Evolutionary conservation across 768 basidiomycete species (phyloP).

Genomic region (Collybiopsis luxurians): DNA sequence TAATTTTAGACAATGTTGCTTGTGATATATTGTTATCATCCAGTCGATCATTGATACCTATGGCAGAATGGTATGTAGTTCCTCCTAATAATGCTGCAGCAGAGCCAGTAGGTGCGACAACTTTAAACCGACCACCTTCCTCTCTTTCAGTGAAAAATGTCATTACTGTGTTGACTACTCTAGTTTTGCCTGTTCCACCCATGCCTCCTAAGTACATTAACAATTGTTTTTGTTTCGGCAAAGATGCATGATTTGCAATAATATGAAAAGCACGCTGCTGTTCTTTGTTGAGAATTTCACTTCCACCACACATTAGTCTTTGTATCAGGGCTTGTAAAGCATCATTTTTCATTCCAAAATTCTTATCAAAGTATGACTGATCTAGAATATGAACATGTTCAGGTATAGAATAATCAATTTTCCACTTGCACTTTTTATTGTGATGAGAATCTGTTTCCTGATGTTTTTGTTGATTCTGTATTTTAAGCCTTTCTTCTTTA

Average conservation of each 20-base stretch:
- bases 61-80: conserved; percentile 32
- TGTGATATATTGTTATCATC: background rate
- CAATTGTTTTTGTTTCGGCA: background rate
- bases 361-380: background rate
- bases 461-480: background rate
- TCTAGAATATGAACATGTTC: background rate
- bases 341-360: background rate
- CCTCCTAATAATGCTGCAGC: conserved; percentile 30
- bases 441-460: background rate
- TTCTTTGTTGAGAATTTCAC: conserved; percentile 12
- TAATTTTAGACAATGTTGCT: background rate
- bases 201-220: conserved; percentile 22
- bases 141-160: conserved; percentile 17
- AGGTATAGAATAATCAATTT: background rate
- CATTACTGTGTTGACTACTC: conserved; percentile 23
- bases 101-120: conserved; percentile 31
- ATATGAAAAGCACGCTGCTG: conserved; percentile 14
- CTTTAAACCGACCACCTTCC: conserved; percentile 18
- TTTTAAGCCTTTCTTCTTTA: no score
- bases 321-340: background rate
- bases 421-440: background rate
- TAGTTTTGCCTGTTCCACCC: conserved; percentile 29
- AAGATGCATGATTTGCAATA: conserved; percentile 9
- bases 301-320: background rate
- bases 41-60: conserved; percentile 20